These are phyloP conservation scores for Trichocomaceae sp. DNA, from an alignment of 2,329 filamentous ascomycete genomes.

Conservation along the genomic window DNA sequence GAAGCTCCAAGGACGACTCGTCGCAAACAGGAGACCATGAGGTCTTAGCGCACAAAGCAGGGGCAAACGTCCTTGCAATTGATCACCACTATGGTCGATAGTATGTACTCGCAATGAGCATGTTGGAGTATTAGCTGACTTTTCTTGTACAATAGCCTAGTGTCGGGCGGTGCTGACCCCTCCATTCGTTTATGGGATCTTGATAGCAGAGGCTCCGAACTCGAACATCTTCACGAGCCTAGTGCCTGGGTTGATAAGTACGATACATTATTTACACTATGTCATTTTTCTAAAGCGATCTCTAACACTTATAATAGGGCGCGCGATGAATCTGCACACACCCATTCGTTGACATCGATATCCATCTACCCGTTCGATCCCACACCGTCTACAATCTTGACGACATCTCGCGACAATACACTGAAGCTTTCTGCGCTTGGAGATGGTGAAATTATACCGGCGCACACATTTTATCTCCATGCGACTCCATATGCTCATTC, in stretches of 20 bases:
- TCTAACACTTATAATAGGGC: slow-evolving; percentile 14
- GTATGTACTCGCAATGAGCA: slow-evolving; percentile 38
- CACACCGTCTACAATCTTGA: slow-evolving; percentile 40
- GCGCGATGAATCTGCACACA: slow-evolving; percentile 35
- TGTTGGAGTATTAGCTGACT: not conserved
- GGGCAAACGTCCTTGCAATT: slow-evolving; percentile 70
- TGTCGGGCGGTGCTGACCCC: slow-evolving; percentile 81
- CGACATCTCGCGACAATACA: slow-evolving; percentile 41
- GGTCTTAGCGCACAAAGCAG: slow-evolving; percentile 61
- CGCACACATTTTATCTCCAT: slow-evolving; percentile 42
- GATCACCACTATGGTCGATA: slow-evolving; percentile 76
- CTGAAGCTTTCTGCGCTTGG: slow-evolving; percentile 39
- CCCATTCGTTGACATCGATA: slow-evolving; percentile 41
- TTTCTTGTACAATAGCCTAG: slow-evolving; percentile 47
- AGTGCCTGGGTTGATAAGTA: slow-evolving; percentile 39
- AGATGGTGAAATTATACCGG: slow-evolving; percentile 34
- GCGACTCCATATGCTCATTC: slow-evolving; percentile 57
- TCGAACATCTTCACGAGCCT: slow-evolving; percentile 50
- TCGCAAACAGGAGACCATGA: slow-evolving; percentile 21
- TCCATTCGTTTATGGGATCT: slow-evolving; percentile 84
- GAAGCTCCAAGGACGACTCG: slow-evolving; percentile 31
- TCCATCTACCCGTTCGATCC: slow-evolving; percentile 46
- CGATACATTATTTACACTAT: no score
- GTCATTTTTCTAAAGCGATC: not conserved
- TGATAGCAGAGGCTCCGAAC: slow-evolving; percentile 49